These are phyloP conservation scores for Trypanosoma rangeli DNA, from an alignment of 208 protist genomes.

Conservation along the genomic window DNA sequence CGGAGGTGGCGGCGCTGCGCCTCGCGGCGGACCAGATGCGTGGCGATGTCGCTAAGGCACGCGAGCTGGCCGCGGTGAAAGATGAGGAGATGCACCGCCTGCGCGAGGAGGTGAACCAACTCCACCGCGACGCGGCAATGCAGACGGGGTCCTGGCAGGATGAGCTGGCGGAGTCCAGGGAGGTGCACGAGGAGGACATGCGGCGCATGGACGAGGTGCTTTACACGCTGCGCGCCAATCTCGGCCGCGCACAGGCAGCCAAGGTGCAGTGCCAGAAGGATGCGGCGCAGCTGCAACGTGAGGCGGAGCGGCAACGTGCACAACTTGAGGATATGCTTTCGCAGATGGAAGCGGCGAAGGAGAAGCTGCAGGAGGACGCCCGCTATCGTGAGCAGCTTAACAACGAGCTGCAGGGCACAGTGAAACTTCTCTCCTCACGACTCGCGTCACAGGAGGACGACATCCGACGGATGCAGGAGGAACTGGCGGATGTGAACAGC, in stretches of 20 bases:
- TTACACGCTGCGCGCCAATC: conserved; percentile 70
- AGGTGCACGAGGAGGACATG: conserved; percentile 65
- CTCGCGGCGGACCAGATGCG: conserved; percentile 46
- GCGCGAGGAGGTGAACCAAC: conserved; percentile 60
- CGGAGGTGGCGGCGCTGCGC: conserved; percentile 49
- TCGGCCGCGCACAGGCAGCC: conserved; percentile 48
- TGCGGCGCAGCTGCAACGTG: conserved; percentile 45
- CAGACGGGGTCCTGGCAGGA: conserved; percentile 55
- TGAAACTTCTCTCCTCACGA: conserved; percentile 72
- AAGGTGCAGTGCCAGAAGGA: conserved; percentile 44
- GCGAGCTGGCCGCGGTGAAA: conserved; percentile 42
- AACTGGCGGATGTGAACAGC: conserved; percentile 63
- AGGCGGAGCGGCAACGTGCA: conserved; percentile 43
- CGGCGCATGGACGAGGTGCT: conserved; percentile 78
- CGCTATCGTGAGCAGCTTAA: conserved; percentile 75
- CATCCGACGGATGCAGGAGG: conserved; percentile 63
- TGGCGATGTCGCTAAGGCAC: conserved; percentile 41
- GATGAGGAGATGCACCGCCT: conserved; percentile 48
- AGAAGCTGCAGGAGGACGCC: conserved; percentile 63
- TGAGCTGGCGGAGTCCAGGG: conserved; percentile 53
- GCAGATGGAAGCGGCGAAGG: conserved; percentile 53
- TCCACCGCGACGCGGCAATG: conserved; percentile 54
- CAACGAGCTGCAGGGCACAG: conserved; percentile 81
- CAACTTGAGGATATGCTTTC: conserved; percentile 65
- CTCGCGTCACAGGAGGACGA: conserved; percentile 79